A percentile compares a stretch with the other conserved stretches of the same genome.
Evolutionary conservation across 441 rosid genomes (phyloP).

Genomic region (Populus hybrid): DNA sequence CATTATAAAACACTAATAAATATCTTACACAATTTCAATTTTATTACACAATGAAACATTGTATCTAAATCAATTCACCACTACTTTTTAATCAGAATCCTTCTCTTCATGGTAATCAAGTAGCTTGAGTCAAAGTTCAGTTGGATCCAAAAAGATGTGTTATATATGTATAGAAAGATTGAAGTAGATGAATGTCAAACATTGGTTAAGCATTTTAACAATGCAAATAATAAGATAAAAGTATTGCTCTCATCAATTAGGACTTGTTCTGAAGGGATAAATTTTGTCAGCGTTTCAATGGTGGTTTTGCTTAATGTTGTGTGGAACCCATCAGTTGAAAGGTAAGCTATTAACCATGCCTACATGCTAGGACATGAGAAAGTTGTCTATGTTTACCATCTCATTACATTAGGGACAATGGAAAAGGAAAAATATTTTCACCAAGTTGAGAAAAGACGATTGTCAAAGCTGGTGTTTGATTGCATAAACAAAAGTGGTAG

Average conservation of each 20-base stretch:
- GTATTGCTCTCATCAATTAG: constrained; percentile 66
- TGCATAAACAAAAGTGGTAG: constrained; percentile 21
- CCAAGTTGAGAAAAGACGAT: constrained; percentile 45
- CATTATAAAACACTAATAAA: no score
- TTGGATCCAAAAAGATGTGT: constrained; percentile 52
- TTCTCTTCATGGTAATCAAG: constrained; percentile 26
- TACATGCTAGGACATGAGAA: constrained; percentile 64
- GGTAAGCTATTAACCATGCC: constrained; percentile 77
- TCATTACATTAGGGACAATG: constrained; percentile 46
- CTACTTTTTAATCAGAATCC: no score
- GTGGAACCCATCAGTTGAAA: constrained; percentile 71
- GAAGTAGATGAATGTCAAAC: constrained; percentile 42
- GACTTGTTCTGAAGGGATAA: constrained; percentile 73
- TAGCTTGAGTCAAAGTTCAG: constrained; percentile 34
- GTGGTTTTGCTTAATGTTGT: constrained; percentile 64
- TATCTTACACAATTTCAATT: no score
- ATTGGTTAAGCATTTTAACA: constrained; percentile 49
- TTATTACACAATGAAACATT: no score
- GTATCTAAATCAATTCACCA: no score
- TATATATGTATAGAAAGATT: constrained; percentile 47
- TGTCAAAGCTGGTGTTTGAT: constrained; percentile 50
- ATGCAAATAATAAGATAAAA: constrained; percentile 41
- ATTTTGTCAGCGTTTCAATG: constrained; percentile 70
- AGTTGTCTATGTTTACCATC: constrained; percentile 54
- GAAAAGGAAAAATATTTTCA: constrained; percentile 50